A percentile compares a stretch with the other conserved stretches of the same genome.
phyloP scores from a whole-genome alignment of 2,329 filamentous ascomycete genomes.

The Penicillium hordei region DNA sequence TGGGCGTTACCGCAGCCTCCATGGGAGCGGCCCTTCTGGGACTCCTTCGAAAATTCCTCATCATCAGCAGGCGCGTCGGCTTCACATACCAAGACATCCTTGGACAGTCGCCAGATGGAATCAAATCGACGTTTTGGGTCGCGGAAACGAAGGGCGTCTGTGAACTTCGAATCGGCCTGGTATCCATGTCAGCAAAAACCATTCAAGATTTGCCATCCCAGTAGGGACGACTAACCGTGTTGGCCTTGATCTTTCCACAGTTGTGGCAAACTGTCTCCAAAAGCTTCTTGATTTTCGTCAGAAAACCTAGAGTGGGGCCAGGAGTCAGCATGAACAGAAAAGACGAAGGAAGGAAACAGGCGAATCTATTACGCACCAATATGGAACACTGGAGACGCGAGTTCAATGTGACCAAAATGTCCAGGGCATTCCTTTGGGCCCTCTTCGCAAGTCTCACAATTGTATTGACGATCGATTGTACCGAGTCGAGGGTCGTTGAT shows the following conservation, averaged over 20 bases:
- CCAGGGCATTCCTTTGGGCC: conserved; percentile 94
- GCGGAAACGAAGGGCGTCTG: conserved; percentile 75
- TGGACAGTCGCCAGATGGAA: conserved; percentile 86
- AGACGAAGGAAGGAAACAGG: conserved; percentile 6
- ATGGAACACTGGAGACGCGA: conserved; percentile 94
- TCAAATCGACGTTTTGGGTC: conserved; percentile 95
- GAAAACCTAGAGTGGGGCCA: conserved; percentile 65
- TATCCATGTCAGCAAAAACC: conserved; percentile 49
- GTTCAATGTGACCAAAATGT: conserved; percentile 97
- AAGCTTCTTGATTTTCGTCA: conserved; percentile 99
- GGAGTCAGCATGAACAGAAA: conserved; percentile 27
- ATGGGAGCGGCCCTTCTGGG: conserved; percentile 60
- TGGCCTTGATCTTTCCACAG: conserved; percentile 94
- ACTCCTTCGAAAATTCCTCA: conserved; percentile 68
- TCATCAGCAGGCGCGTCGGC: conserved; percentile 68
- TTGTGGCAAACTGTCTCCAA: conserved; percentile 98
- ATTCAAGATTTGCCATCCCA: conserved; percentile 57
- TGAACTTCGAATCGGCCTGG: conserved; percentile 81
- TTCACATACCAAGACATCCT: conserved; percentile 82
- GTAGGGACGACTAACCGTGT: conserved; percentile 85
- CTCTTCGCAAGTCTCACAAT: conserved; percentile 95
- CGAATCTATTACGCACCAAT: conserved; percentile 51
- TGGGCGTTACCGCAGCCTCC: conserved; percentile 92
- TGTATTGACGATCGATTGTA: conserved; percentile 92
- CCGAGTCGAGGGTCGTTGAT: conserved; percentile 95